Percentiles rank a stretch among this genome's conserved stretches.
phyloP scores from a whole-genome alignment of 148 eudicot species.

The Agrostemma githago region DNA sequence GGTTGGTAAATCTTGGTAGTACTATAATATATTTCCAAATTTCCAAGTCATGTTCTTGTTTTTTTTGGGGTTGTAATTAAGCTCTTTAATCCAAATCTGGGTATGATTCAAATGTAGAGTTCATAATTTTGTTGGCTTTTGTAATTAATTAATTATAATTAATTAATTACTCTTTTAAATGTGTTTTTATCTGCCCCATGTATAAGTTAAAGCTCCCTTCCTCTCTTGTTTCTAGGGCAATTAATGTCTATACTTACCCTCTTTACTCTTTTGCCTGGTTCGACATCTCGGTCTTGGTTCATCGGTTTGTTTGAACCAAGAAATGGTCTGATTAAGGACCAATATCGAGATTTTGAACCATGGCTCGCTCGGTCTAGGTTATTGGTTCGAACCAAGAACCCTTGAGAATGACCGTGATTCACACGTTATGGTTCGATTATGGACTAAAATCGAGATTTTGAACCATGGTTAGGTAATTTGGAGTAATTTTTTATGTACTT shows the following conservation, averaged over 20 bases:
- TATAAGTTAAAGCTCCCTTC: background rate
- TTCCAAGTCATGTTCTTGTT: conserved; percentile 10
- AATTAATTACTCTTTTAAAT: conserved; percentile 11
- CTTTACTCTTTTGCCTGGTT: background rate
- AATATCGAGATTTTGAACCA: no score
- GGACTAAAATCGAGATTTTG: no score
- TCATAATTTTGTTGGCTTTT: conserved; percentile 10
- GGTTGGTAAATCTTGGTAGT: background rate
- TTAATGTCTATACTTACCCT: conserved; percentile 5
- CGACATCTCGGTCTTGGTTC: no score
- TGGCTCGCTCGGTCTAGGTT: no score
- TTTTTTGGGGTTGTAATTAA: background rate
- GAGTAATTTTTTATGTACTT: no score
- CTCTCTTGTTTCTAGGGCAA: conserved; percentile 14
- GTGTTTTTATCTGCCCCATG: conserved; percentile 26
- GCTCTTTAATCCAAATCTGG: conserved; percentile 20
- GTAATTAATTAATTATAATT: conserved; percentile 1
- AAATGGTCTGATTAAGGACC: no score
- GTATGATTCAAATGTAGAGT: conserved; percentile 14
- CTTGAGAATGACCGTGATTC: no score
- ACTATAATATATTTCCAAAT: background rate
- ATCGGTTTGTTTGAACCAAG: no score
- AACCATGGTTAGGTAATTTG: no score
- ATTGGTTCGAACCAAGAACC: no score
- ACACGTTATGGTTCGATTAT: no score